A percentile compares a stretch with the other conserved stretches of the same genome.
Evolutionary conservation across 768 basidiomycete species (phyloP).

Genomic region (Leccinellum luteum): DNA sequence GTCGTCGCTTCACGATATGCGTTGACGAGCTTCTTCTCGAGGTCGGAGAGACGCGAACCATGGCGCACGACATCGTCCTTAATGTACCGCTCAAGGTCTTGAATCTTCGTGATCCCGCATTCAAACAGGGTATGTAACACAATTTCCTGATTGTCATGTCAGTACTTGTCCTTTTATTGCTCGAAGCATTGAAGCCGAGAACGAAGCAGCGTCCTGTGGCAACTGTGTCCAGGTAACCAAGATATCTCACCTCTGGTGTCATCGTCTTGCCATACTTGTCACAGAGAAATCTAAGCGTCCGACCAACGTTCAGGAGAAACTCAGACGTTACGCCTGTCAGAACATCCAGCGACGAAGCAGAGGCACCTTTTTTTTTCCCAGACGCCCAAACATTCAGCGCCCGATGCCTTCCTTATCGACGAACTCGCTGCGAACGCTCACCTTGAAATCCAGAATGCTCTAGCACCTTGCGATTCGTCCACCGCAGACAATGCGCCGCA

Average conservation of each 20-base stretch:
- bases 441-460: conserved; percentile 95
- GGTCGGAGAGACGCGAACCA: conserved; percentile 68
- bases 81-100: conserved; percentile 84
- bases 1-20: conserved; percentile 73
- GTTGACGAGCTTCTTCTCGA: conserved; percentile 82
- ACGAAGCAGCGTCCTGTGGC: neutral
- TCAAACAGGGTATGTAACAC: conserved; percentile 89
- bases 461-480: conserved; percentile 73
- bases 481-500: conserved; percentile 63
- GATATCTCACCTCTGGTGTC: conserved; percentile 73
- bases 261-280: conserved; percentile 81
- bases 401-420: neutral
- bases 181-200: neutral
- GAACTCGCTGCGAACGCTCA: conserved; percentile 32
- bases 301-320: conserved; percentile 82
- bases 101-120: conserved; percentile 74
- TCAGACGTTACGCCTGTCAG: conserved; percentile 74
- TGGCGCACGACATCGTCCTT: conserved; percentile 86
- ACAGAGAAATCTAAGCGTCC: conserved; percentile 75
- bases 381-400: conserved; percentile 6
- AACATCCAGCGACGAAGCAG: conserved; percentile 74
- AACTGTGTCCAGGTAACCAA: neutral
- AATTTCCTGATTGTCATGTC: conserved; percentile 68
- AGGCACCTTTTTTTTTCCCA: conserved; percentile 51
- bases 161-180: conserved; percentile 6